A percentile compares a stretch with the other conserved stretches of the same genome.
Evolutionary conservation across 441 rosid genomes (phyloP).

Genomic region (Erysimum pusillum): DNA sequence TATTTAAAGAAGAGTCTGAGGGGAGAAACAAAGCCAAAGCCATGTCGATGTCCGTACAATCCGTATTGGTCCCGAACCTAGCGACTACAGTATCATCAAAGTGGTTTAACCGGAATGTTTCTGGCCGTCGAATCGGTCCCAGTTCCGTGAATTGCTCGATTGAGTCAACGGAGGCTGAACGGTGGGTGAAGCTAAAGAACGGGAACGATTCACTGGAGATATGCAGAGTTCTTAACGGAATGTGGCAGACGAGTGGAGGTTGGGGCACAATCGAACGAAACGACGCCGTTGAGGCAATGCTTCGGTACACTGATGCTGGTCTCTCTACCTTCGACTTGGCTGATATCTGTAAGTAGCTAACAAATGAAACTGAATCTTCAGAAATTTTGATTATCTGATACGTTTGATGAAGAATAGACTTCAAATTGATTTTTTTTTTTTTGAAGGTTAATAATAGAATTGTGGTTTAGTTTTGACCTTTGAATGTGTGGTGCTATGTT

Average conservation of each 20-base stretch:
- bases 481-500: not conserved
- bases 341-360: constrained; percentile 71
- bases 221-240: constrained; percentile 87
- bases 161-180: constrained; percentile 51
- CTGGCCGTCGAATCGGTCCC: constrained; percentile 32
- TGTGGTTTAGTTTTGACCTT: not conserved
- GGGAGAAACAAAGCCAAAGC: constrained; percentile 24
- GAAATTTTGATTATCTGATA: not conserved
- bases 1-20: no score
- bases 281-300: constrained; percentile 88
- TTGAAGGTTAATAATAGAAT: not conserved
- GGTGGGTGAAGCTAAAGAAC: constrained; percentile 62
- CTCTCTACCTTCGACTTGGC: constrained; percentile 98
- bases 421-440: not conserved
- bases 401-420: not conserved
- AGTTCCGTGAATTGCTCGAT: constrained; percentile 58
- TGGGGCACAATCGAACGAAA: constrained; percentile 89
- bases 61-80: constrained; percentile 36
- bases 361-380: not conserved
- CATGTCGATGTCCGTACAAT: constrained; percentile 43
- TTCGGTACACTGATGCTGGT: constrained; percentile 78
- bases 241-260: constrained; percentile 96
- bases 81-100: constrained; percentile 30
- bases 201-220: constrained; percentile 79
- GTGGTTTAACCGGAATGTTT: constrained; percentile 37